Evolutionary conservation across 768 basidiomycete species (phyloP).

Genomic region (Lyophyllum decastes): DNA sequence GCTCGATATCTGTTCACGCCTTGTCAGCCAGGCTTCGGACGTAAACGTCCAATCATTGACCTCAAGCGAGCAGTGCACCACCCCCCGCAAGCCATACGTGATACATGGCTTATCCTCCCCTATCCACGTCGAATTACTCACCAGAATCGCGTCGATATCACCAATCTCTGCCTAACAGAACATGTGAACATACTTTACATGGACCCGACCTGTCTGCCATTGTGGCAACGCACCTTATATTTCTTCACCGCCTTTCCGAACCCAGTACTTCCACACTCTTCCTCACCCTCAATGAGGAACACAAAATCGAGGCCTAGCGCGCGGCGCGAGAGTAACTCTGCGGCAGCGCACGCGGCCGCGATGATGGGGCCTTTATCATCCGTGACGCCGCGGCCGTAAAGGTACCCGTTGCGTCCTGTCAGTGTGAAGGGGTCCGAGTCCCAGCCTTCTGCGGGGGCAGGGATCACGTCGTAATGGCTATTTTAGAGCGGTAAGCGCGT

Average conservation of each 20-base stretch:
- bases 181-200: no score
- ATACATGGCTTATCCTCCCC: slow-evolving; percentile 90
- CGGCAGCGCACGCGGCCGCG: slow-evolving; percentile 87
- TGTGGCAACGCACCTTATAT: slow-evolving; percentile 59
- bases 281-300: slow-evolving; percentile 94
- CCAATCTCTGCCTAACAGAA: slow-evolving; percentile 72
- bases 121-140: slow-evolving; percentile 98
- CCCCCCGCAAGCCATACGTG: slow-evolving; percentile 93
- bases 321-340: slow-evolving; percentile 70
- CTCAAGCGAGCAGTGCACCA: slow-evolving; percentile 84
- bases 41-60: slow-evolving; percentile 31
- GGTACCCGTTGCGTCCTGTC: slow-evolving; percentile 81
- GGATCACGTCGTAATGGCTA: slow-evolving; percentile 97
- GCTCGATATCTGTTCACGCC: slow-evolving; percentile 57
- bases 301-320: slow-evolving; percentile 85
- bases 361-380: slow-evolving; percentile 97
- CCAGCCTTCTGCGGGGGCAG: slow-evolving; percentile 78
- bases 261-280: slow-evolving; percentile 90
- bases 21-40: not conserved
- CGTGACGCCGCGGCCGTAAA: slow-evolving; percentile 89
- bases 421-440: slow-evolving; percentile 81
- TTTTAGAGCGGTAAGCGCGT: not conserved
- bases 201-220: no score
- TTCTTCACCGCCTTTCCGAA: slow-evolving; percentile 76
- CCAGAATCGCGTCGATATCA: slow-evolving; percentile 83